Evolutionary conservation across 2,329 filamentous ascomycete genomes (phyloP).

Genomic region (Fusarium sp.): DNA sequence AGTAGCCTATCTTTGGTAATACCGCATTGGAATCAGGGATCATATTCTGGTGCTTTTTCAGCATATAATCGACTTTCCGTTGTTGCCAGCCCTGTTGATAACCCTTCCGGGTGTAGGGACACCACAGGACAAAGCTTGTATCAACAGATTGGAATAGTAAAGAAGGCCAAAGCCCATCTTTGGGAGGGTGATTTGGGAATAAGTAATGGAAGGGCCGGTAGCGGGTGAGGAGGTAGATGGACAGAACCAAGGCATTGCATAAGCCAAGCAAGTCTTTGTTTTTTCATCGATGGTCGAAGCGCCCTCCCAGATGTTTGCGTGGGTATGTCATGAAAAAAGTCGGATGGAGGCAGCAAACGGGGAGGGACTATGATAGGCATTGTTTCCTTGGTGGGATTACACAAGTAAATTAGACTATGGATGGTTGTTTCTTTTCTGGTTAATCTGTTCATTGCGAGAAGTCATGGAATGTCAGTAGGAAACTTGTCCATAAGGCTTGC

Average conservation of each 20-base stretch:
- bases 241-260: constrained; percentile 31
- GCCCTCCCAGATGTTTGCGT: constrained; percentile 16
- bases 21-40: constrained; percentile 59
- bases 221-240: constrained; percentile 34
- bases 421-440: constrained; percentile 47
- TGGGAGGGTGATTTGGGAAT: constrained; percentile 9
- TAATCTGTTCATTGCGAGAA: constrained; percentile 43
- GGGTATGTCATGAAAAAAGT: constrained; percentile 14
- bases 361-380: constrained; percentile 47
- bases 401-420: constrained; percentile 50
- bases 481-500: constrained; percentile 19
- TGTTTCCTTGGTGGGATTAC: constrained; percentile 41
- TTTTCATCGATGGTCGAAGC: constrained; percentile 28
- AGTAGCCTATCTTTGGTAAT: constrained; percentile 58
- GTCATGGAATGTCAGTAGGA: constrained; percentile 38
- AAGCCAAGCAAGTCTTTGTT: constrained; percentile 34
- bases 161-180: constrained; percentile 15
- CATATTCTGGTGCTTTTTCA: constrained; percentile 45
- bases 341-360: constrained; percentile 21
- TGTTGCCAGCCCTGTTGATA: constrained; percentile 26
- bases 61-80: constrained; percentile 48
- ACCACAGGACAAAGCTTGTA: constrained; percentile 11
- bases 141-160: constrained; percentile 12
- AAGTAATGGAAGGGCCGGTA: constrained; percentile 27
- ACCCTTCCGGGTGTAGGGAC: constrained; percentile 18